Evolutionary conservation across 108 stramenopile genomes (phyloP), one percentile per base, ranked within the genome.

Genomic region (Cyclotella atomus): DNA sequence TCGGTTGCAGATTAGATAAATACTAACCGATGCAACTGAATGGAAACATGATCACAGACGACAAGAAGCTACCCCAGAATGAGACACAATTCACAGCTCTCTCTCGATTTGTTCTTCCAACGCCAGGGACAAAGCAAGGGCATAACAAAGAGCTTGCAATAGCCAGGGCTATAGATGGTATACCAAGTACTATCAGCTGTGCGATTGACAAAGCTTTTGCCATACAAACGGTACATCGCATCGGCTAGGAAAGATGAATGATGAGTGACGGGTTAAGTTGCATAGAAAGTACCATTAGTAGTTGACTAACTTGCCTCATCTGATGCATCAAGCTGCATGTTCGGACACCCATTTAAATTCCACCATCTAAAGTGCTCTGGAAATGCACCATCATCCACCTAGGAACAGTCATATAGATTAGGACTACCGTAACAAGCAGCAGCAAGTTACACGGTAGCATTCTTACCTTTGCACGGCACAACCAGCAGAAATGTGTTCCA

Each of bases 251-350:
- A 7, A 2, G 14, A 28, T 4, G n/a, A 50, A 24, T 3, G 19
- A 12, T n/a, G n/a, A 12, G 20, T 30, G 12, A 32, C 4, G 29
- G 2, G 10, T 32, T 28, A 30, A 9, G 3, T 1, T 24, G 10
- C n/a, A 23, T 23, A 1, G 20, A 23, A 10, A 7, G n/a, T 57
- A 9, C 15, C 28, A 30, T 32, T 16, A 30, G 16, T 10, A 30
- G 30, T 10, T 2, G n/a, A 57, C 28, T 15, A n/a, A 21, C 49
- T 45, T 16, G 63, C 83, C 46, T 84, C 61, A 20, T 54, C 32
- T 23, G 64, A 83, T 62, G 85, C 84, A 75, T 87, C 84, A 54
- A 88, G 60, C 50, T 88, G 87, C 85, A 84, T 84, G 60, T 88
- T 88, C 2, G 87, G 85, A 34, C 87, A 88, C 2, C 87, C 87